phyloP scores from a whole-genome alignment of 345 rosid genomes.

The Boechera stricta region DNA sequence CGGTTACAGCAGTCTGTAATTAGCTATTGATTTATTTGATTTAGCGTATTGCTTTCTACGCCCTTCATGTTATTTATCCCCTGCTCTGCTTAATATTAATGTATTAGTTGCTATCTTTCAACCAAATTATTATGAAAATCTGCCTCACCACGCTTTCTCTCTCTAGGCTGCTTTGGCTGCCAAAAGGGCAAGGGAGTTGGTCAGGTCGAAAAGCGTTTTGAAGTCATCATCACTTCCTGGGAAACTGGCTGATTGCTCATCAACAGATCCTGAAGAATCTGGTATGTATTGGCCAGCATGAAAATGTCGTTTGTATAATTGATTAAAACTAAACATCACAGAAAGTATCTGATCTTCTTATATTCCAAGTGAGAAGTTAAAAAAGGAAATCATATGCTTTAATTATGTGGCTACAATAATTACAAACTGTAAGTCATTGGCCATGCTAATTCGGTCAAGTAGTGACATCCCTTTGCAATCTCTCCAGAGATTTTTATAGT shows the following conservation, averaged over 20 bases:
- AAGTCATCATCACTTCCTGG: constrained; percentile 98
- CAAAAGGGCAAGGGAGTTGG: constrained; percentile 95
- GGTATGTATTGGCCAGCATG: constrained; percentile 52
- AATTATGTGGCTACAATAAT: background rate
- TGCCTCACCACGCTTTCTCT: constrained; percentile 28
- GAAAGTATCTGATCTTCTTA: background rate
- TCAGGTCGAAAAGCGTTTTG: constrained; percentile 85
- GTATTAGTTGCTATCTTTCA: constrained; percentile 21
- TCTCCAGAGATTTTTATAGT: constrained; percentile 92
- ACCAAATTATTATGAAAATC: constrained; percentile 18
- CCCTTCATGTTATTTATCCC: constrained; percentile 1
- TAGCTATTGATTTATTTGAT: background rate
- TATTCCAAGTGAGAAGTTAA: constrained; percentile 2
- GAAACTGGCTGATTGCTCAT: constrained; percentile 96
- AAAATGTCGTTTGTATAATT: constrained; percentile 12
- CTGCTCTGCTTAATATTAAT: background rate
- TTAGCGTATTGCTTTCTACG: background rate
- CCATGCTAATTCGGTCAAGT: constrained; percentile 22
- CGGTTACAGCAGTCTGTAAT: background rate
- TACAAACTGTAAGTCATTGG: constrained; percentile 5
- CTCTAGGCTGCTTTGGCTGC: constrained; percentile 98
- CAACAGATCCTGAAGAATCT: constrained; percentile 87
- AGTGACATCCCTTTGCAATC: constrained; percentile 29
- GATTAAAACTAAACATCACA: constrained; percentile 12
- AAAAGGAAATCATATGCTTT: constrained; percentile 14